These are phyloP conservation scores for Lenzites betulinus DNA, from an alignment of 768 basidiomycete genomes.

Conservation along the genomic window DNA sequence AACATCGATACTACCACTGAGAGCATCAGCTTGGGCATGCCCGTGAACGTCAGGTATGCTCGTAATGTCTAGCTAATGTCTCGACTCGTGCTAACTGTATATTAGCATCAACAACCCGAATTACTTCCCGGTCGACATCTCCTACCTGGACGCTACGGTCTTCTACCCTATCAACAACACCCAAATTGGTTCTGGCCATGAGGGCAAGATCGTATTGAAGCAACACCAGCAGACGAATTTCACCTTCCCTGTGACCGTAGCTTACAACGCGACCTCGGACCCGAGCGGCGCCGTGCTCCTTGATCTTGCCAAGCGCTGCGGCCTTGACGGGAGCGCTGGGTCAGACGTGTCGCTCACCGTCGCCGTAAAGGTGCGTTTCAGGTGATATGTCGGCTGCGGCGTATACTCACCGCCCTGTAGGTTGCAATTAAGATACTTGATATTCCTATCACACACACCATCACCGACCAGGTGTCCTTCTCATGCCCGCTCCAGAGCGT, in stretches of 20 bases:
- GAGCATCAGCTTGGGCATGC: slow-evolving; percentile 57
- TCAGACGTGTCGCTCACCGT: slow-evolving; percentile 63
- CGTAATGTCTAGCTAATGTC: not conserved
- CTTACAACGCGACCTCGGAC: slow-evolving; percentile 57
- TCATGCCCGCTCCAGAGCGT: slow-evolving; percentile 56
- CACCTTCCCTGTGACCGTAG: slow-evolving; percentile 74
- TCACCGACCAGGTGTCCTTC: slow-evolving; percentile 63
- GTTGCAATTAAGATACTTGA: slow-evolving; percentile 65
- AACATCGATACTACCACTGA: slow-evolving; percentile 33
- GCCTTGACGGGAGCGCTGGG: slow-evolving; percentile 41
- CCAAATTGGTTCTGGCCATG: slow-evolving; percentile 61
- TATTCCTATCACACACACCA: slow-evolving; percentile 64
- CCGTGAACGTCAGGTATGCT: slow-evolving; percentile 65
- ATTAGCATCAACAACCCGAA: slow-evolving; percentile 84
- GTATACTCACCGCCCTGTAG: slow-evolving; percentile 35
- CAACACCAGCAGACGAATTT: slow-evolving; percentile 62
- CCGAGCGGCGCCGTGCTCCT: slow-evolving; percentile 55
- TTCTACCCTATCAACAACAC: slow-evolving; percentile 77
- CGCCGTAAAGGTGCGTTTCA: slow-evolving; percentile 57
- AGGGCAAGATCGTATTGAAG: slow-evolving; percentile 44
- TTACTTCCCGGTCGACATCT: slow-evolving; percentile 70
- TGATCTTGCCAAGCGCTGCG: slow-evolving; percentile 67
- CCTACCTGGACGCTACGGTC: slow-evolving; percentile 66
- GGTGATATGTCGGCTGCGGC: not conserved
- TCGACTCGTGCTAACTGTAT: slow-evolving; percentile 12